These are phyloP conservation scores for Neofusicoccum cordaticola DNA, from an alignment of 2,329 filamentous ascomycete species.

Conservation along the genomic window DNA sequence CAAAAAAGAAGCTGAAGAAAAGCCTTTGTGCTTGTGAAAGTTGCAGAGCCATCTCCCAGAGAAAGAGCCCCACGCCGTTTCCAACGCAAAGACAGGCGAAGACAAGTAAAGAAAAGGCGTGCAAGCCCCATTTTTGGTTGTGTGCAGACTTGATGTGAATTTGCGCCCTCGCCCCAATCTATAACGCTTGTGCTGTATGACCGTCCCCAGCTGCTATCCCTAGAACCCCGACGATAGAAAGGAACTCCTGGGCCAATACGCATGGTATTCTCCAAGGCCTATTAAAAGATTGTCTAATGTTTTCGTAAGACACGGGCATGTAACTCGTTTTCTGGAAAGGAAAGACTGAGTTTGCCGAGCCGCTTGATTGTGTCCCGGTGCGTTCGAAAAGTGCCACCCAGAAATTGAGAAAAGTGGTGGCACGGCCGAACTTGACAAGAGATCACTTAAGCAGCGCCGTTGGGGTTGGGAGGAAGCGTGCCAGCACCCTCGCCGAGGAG, in stretches of 20 bases:
- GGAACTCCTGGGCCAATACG: constrained; percentile 4
- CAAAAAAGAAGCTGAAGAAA: not conserved
- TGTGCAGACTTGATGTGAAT: constrained; percentile 11
- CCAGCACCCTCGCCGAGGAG: constrained; percentile 31
- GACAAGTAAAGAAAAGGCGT: not conserved
- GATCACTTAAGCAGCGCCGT: constrained; percentile 12
- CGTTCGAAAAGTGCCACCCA: not conserved
- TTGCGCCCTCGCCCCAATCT: constrained; percentile 11
- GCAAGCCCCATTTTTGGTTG: not conserved
- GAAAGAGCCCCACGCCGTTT: not conserved
- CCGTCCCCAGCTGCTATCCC: constrained; percentile 11
- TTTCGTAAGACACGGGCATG: constrained; percentile 11
- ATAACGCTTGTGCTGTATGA: constrained; percentile 9
- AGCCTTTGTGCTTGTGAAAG: not conserved
- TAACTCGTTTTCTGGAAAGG: not conserved
- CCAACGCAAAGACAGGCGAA: not conserved
- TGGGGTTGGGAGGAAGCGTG: constrained; percentile 16
- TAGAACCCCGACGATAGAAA: constrained; percentile 8
- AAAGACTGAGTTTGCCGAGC: not conserved
- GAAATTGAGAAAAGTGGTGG: not conserved
- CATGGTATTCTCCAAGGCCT: constrained; percentile 6
- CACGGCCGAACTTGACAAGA: not conserved
- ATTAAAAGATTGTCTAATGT: constrained; percentile 14
- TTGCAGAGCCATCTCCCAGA: constrained; percentile 10
- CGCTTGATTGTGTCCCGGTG: not conserved